Percentiles rank a stretch among this genome's conserved stretches.
Evolutionary conservation across 805 yeast genomes (phyloP).

Genomic region (Ogataea nakhonphanomensis): DNA sequence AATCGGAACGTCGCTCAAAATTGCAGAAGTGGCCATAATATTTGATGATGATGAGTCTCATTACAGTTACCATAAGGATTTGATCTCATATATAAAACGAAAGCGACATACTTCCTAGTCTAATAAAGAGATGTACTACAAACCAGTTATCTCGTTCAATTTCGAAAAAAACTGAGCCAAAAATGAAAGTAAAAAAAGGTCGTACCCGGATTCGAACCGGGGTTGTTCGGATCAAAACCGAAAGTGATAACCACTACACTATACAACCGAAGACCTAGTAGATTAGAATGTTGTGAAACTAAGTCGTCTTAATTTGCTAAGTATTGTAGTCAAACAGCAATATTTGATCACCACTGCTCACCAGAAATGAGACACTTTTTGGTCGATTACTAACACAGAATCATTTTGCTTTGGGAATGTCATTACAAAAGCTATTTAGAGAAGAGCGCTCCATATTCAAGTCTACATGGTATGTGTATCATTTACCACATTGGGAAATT

Average conservation of each 20-base stretch:
- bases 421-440: no score
- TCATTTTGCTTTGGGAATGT: no score
- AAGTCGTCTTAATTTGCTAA: no score
- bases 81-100: conserved; percentile 17
- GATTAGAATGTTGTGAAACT: neutral
- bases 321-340: no score
- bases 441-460: no score
- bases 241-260: conserved; percentile 81
- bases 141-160: no score
- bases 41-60: conserved; percentile 16
- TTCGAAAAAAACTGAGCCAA: no score
- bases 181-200: no score
- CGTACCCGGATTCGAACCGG: conserved; percentile 86
- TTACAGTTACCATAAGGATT: conserved; percentile 32
- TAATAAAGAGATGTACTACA: no score
- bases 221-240: conserved; percentile 80
- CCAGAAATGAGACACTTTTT: no score
- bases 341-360: no score
- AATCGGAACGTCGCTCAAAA: conserved; percentile 36
- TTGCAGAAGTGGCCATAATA: conserved; percentile 33
- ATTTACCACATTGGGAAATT: conserved; percentile 12
- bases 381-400: no score
- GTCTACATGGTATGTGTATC: neutral
- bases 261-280: conserved; percentile 36
- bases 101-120: neutral